A percentile compares a stretch with the other conserved stretches of the same genome.
phyloP scores from a whole-genome alignment of 2,329 filamentous ascomycete genomes.

The Byssothecium circinans region DNA sequence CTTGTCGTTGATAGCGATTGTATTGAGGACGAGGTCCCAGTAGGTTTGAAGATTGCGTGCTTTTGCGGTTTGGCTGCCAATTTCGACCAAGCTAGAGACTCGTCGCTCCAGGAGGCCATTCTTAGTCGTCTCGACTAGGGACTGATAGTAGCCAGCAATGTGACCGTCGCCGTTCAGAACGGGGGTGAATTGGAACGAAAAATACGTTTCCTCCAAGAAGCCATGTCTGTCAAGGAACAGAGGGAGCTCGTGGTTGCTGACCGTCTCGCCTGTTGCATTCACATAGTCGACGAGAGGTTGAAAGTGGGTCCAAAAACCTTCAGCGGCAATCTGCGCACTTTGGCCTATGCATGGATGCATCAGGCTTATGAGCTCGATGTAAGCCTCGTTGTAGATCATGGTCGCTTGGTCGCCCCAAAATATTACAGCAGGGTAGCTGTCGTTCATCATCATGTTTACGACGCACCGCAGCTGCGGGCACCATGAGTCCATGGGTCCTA shows the following conservation, averaged over 20 bases:
- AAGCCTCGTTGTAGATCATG: constrained; percentile 45
- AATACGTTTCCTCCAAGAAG: constrained; percentile 75
- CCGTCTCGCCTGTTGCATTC: constrained; percentile 24
- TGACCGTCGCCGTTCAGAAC: constrained; percentile 70
- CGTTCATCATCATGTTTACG: constrained; percentile 72
- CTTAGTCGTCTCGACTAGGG: constrained; percentile 67
- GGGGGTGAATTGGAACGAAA: constrained; percentile 76
- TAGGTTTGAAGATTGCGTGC: constrained; percentile 70
- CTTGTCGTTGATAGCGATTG: constrained; percentile 69
- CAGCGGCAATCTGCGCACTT: constrained; percentile 63
- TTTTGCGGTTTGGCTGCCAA: constrained; percentile 69
- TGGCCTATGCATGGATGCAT: constrained; percentile 62
- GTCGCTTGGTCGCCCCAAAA: constrained; percentile 48
- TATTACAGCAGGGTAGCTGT: constrained; percentile 60
- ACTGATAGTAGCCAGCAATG: constrained; percentile 74
- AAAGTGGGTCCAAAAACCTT: constrained; percentile 61
- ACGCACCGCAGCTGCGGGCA: constrained; percentile 68
- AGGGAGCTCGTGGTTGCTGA: constrained; percentile 63
- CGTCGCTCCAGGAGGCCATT: constrained; percentile 21
- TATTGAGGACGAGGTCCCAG: constrained; percentile 68
- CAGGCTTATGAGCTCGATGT: constrained; percentile 31
- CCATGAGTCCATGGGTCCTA: constrained; percentile 75
- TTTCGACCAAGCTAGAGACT: constrained; percentile 57
- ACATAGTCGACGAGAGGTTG: constrained; percentile 25
- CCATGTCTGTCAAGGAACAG: constrained; percentile 69